Evolutionary conservation across 1,284 basidiomycete genomes (phyloP), one percentile per base, ranked within the genome.

Genomic region (Anthracocystis walkeri): DNA sequence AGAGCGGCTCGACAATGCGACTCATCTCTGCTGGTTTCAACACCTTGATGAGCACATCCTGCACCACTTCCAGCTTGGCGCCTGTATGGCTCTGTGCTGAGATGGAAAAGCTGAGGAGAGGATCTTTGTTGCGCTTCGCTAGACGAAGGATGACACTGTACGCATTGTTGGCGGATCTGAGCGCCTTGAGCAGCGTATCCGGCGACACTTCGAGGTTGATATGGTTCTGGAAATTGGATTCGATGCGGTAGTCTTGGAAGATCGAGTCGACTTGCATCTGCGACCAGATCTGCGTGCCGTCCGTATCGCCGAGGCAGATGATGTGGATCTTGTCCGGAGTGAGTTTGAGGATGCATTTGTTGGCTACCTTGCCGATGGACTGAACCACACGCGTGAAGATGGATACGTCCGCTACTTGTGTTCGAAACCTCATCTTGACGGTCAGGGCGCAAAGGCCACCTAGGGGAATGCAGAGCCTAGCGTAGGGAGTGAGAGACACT

Each of bases 181-280:
- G 72, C 6, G 84, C 84, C 31, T 80, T 71, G 18, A 79, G 65
- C 31, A 86, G 73, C 7, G 79, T 75, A 38, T 86, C 85, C n/a
- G 82, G 79, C 33, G 76, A 58, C 33, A 86, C 76, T 52, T 86
- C 83, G 66, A 86, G 77, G 74, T 83, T 84, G 74, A 86, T 85
- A 62, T 83, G 82, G 74, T 85, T 85, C 58, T 82, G 70, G 42
- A 73, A 76, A 66, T 86, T 85, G 51, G 83, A 84, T 48, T 86
- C 84, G 70, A 86, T 80, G 41, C 82, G 78, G 51, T 84, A 80
- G 16, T 78, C 75, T 1, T 74, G 63, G 38, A 79, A 68, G 63
- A 77, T 64, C 23, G 81, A 80, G 51, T 81, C 79, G 21, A 63
- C 62, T 31, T 78, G 65, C 52, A 76, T 82, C 60, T 65, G 84